phyloP scores from a whole-genome alignment of 805 yeast genomes.

The Wickerhamiella azyma region DNA sequence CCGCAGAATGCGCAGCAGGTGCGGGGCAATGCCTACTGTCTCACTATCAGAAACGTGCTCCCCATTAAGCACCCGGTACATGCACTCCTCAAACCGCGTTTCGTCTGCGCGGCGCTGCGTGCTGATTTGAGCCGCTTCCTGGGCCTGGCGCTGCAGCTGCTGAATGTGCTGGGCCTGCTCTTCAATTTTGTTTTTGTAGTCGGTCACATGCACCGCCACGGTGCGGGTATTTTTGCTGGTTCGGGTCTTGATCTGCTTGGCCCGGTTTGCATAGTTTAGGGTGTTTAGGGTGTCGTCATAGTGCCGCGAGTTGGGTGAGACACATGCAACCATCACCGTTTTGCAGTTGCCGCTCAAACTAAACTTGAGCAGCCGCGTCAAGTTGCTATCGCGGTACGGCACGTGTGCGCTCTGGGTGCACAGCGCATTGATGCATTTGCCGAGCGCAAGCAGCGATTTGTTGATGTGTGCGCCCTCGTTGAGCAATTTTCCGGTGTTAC shows the following conservation, averaged over 20 bases:
- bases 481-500: conserved; percentile 66
- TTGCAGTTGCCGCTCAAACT: conserved; percentile 90
- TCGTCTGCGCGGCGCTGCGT: not conserved
- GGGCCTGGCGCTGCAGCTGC: conserved; percentile 38
- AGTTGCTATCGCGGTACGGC: conserved; percentile 83
- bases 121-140: not conserved
- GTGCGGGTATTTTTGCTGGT: conserved; percentile 58
- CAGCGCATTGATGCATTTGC: conserved; percentile 85
- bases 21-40: not conserved
- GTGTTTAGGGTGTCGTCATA: conserved; percentile 91
- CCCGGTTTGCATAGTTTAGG: conserved; percentile 79
- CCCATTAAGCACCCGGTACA: not conserved
- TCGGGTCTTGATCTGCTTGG: conserved; percentile 80
- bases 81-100: not conserved
- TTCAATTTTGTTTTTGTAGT: conserved; percentile 70
- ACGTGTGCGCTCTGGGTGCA: conserved; percentile 58
- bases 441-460: conserved; percentile 73
- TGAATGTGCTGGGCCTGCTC: conserved; percentile 67
- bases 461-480: conserved; percentile 92
- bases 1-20: not conserved
- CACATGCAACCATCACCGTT: conserved; percentile 91
- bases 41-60: not conserved
- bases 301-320: conserved; percentile 74
- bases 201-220: conserved; percentile 70
- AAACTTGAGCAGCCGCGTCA: conserved; percentile 74